Conservation (phyloP, 331 rosid genomes). For the Phaseolus coccineus region DNA sequence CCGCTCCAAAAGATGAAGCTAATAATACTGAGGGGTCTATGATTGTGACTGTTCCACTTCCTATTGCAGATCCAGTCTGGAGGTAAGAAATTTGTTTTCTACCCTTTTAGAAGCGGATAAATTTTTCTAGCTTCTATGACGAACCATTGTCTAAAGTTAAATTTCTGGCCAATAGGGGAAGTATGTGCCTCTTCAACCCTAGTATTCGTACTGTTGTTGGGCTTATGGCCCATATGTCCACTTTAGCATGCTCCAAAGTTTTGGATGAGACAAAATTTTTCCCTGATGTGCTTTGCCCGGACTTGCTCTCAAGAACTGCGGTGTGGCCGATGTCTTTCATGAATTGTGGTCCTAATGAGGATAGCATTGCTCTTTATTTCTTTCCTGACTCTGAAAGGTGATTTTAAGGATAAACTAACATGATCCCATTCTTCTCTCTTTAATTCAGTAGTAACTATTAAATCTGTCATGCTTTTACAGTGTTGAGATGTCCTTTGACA, state of each 20-base stretch:
- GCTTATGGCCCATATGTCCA: conserved; percentile 69
- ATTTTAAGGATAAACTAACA: conserved; percentile 12
- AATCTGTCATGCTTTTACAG: conserved; percentile 42
- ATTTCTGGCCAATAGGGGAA: conserved; percentile 61
- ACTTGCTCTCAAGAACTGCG: conserved; percentile 53
- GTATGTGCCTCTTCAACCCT: conserved; percentile 42
- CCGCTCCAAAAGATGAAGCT: conserved; percentile 28
- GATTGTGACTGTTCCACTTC: conserved; percentile 51
- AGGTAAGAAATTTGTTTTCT: conserved; percentile 50
- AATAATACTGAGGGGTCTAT: conserved; percentile 33
- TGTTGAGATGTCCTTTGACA: conserved; percentile 51
- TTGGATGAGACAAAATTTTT: conserved; percentile 55
- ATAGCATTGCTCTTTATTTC: conserved; percentile 70
- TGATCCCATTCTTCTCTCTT: not conserved
- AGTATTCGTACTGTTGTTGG: conserved; percentile 31
- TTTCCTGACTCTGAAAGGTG: conserved; percentile 75
- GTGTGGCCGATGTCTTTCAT: conserved; percentile 76
- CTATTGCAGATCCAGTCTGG: conserved; percentile 76
- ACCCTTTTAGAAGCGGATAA: conserved; percentile 10
- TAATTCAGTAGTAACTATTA: conserved; percentile 8
- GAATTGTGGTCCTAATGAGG: conserved; percentile 52
- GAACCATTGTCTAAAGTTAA: conserved; percentile 27
- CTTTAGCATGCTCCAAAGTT: conserved; percentile 67
- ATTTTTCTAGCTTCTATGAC: conserved; percentile 19
- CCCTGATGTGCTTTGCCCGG: conserved; percentile 52